A percentile compares a stretch with the other conserved stretches of the same genome.
phyloP scores from a whole-genome alignment of 352 stramenopile species.

The Hyaloperonospora brassicae region DNA sequence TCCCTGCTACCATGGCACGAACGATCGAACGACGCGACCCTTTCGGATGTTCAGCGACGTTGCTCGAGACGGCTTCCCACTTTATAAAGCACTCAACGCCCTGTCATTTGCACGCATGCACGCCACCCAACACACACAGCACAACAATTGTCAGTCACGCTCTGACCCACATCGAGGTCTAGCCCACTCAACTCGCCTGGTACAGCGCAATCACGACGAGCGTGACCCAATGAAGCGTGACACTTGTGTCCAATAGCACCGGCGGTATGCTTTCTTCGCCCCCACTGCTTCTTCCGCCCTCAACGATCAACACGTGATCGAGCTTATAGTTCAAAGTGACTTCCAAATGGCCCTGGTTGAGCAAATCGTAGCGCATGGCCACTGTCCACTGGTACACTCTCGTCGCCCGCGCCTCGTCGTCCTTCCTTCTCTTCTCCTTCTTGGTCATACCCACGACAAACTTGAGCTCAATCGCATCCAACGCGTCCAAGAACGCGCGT shows the following conservation, averaged over 20 bases:
- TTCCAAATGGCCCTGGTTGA: constrained; percentile 64
- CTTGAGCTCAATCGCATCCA: constrained; percentile 56
- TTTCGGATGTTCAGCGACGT: constrained; percentile 10
- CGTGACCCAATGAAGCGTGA: constrained; percentile 37
- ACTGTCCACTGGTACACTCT: constrained; percentile 52
- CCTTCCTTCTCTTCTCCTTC: constrained; percentile 13
- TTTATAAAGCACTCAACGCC: constrained; percentile 38
- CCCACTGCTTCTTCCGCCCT: constrained; percentile 1
- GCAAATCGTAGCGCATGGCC: constrained; percentile 55
- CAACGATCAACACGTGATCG: constrained; percentile 1
- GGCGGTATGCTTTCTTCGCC: constrained; percentile 28
- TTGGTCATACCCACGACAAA: constrained; percentile 44
- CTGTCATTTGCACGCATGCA: constrained; percentile 15
- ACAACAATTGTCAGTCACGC: too few relatives aligned
- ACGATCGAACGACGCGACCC: constrained; percentile 2
- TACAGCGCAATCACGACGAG: constrained; percentile 37
- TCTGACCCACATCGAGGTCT: neutral
- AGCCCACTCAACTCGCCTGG: constrained; percentile 26
- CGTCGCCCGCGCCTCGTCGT: constrained; percentile 5
- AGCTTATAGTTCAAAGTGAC: constrained; percentile 54
- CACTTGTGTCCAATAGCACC: constrained; percentile 40
- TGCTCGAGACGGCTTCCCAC: constrained; percentile 21
- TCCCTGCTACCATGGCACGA: constrained; percentile 12
- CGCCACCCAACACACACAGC: neutral
- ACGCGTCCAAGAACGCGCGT: constrained; percentile 50